Evolutionary conservation across 75 land plant species (phyloP), one percentile per base, ranked within the genome.

Genomic region (Picea glauca): DNA sequence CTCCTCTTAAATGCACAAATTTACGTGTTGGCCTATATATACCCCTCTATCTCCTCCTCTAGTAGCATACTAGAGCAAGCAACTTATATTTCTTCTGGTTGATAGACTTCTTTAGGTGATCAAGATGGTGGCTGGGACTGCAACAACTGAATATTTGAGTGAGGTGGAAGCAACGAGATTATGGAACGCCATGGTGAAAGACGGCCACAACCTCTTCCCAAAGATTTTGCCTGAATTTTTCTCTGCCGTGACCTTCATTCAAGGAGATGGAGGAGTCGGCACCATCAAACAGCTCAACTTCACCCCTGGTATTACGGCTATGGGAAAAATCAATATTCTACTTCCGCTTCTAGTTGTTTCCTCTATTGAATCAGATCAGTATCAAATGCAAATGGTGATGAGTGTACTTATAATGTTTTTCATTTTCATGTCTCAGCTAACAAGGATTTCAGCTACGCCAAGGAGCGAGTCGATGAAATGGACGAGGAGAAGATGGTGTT

Each of bases 231-330:
- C 88, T 20, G 60, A 81, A 1, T 30, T 77, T 31, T 58, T 84
- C 58, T 62, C 79, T 26, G 70, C 73, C 2, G 38, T 74, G 57
- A 78, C 76, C 30, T 21, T 65, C 5, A 18, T 85, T 23, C 58
- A 88, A 70, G 87, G 89, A 1, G 80, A 82, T 46, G 86, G 84
- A 38, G 84, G 83, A 1, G 79, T 72, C 35, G 87, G 89, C 17
- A 82, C 78, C 68, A 58, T 88, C 82, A 82, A 80, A 76, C 62
- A 68, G 13, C 8, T 76, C 74, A 76, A 64, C 75, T 82, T 82
- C 66, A 59, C 75, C 33, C 70, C 17, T 33, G 70, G 70, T 66
- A 66, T 13, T 61, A 46, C 54, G 54, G 11, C 54, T 46, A 7
- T 46, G 11, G 54, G 54, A 46, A 6, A 46, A 46, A 46, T 46